Evolutionary conservation across 106 monocot genomes (phyloP), one percentile per base, ranked within the genome.

Genomic region (Hemerocallis citrina): DNA sequence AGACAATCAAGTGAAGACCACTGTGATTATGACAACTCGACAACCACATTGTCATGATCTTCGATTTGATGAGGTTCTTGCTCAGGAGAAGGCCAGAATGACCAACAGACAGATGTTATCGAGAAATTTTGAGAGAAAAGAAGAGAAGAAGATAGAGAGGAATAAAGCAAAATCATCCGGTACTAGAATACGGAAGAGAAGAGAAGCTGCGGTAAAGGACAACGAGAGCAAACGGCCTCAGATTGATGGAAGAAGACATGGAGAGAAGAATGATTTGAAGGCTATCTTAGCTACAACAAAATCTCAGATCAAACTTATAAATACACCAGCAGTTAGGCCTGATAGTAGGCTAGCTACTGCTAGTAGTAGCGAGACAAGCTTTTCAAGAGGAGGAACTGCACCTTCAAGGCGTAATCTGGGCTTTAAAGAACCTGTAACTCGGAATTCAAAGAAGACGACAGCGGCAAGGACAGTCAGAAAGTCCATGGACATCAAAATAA

Each of bases 21-120:
- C 73, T 47, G 79, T 73, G 25, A 57, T 73, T 30, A 73, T 79
- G 30, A 72, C 52, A 57, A 65, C 81, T 22, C 24, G 35, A 50
- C 20, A 38, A 12, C 48, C 12, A 20, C 46, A 64, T 39, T 6
- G 35, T 25, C 8, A 7, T 21, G 6, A 4, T 58, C 59, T 12
- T 20, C 19, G 25, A 24, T 59, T 6, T 37, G 20, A 20, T 58
- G 16, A 37, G 0, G 0, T 12, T 58, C 30, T 8, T 37, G 36
- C 34, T 16, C 29, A 24, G 30, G 10, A 16, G 17, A 12, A 34
- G 34, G 55, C 44, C 25, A 43, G 45, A 63, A 7, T 17, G 2
- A 24, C 9, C 25, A n/a, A n/a, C n/a, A n/a, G n/a, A 0, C 22
- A 4, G 27, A 25, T 25, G 22, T 49, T 49, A 8, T 25, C 1